Percentiles rank a stretch among this genome's conserved stretches.
phyloP scores from a whole-genome alignment of 345 rosid species.

The Lepidium aucheri region DNA sequence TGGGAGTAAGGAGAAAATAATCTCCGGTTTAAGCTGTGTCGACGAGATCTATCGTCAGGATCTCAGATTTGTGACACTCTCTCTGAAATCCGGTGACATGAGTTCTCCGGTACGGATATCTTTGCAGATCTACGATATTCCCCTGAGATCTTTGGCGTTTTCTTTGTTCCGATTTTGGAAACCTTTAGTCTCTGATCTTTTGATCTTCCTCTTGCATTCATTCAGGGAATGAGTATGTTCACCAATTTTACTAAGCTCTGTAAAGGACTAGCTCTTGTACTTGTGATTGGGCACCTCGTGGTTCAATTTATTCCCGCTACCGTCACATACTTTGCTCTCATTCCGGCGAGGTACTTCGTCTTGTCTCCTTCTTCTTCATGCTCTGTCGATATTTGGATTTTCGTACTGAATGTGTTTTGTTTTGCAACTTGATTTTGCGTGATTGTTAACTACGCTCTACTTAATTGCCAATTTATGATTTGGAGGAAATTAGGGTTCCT shows the following conservation, averaged over 20 bases:
- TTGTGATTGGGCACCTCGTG: constrained; percentile 61
- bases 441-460: not conserved
- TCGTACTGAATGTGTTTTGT: not conserved
- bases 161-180: not conserved
- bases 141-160: not conserved
- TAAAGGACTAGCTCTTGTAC: constrained; percentile 79
- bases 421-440: not conserved
- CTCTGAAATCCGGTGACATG: constrained; percentile 23
- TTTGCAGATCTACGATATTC: constrained; percentile 9
- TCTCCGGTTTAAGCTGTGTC: constrained; percentile 10
- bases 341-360: constrained; percentile 68
- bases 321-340: constrained; percentile 66
- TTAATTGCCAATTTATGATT: not conserved
- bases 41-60: constrained; percentile 18
- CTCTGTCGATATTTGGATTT: not conserved
- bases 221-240: constrained; percentile 53
- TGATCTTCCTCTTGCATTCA: not conserved
- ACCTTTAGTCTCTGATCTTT: not conserved
- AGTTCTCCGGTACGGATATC: constrained; percentile 36
- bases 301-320: constrained; percentile 79
- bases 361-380: not conserved
- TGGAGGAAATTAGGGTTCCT: not conserved
- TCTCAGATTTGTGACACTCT: constrained; percentile 21
- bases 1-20: not conserved
- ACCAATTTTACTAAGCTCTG: constrained; percentile 82